Base-by-base conservation (phyloP, 257 asterid species). In the Paulownia fortunei region DNA sequence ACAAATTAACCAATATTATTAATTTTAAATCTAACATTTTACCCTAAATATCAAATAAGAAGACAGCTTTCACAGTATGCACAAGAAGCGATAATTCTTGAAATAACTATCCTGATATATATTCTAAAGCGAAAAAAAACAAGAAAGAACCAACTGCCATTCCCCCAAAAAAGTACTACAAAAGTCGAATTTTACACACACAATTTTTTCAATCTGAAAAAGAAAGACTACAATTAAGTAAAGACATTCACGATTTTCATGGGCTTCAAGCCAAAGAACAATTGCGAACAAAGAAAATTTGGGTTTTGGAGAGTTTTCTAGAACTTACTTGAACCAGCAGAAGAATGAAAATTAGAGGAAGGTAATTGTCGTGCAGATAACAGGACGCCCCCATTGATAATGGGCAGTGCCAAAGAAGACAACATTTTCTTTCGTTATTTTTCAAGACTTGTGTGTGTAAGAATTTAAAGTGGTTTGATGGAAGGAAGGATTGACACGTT, bases 281-380 rank as follows among this genome's bases (percentile, higher is more conserved):
- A 72, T n/a, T 52, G 11, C 1, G 18, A 66, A 3, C 39, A 21
- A 65, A 47, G 3, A 34, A 24, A 64, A 49, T 36, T 5, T 13
- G 27, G 71, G 12, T 8, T 24, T 44, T 5, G n/a, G n/a, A n/a
- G n/a, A n/a, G 59, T 8, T 55, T 6, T 13, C 6, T 1, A 24
- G 70, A 21, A 58, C 86, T 60, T 79, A 88, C 97, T 77, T 81
- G 83, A 41, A 73, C 63, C 85, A 67, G 88, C 36, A 10, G 91
- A 80, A 61, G 88, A 72, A 54, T 34, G 89, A 51, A 60, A 78
- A 62, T 70, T 81, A 3, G 82, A 36, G 73, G 76, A 68, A 69
- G 92, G 66, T 39, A 73, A 78, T 26, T 73, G 84, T 32, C 75
- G 77, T 8, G 82, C 54, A 30, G 88, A 69, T 18, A 84, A 70